phyloP scores from a whole-genome alignment of 1,284 basidiomycete species.

The Ceratorhiza oryzae-sativae region DNA sequence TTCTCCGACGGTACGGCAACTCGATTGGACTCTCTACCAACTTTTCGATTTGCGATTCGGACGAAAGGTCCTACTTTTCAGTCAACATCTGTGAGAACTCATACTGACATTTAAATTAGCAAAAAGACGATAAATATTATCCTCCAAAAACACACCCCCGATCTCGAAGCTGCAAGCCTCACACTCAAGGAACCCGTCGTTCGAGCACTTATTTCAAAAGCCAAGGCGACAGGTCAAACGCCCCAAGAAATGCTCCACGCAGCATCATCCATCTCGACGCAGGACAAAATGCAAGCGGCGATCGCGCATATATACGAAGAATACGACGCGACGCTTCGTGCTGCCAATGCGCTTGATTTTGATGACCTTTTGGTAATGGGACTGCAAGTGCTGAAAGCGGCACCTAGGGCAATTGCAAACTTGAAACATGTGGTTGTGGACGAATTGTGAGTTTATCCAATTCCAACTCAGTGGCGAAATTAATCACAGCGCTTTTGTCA shows the following conservation, averaged over 20 bases:
- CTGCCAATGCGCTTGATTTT: slow-evolving; percentile 83
- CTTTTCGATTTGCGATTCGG: slow-evolving; percentile 84
- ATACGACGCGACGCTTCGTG: slow-evolving; percentile 70
- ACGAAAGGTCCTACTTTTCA: slow-evolving; percentile 67
- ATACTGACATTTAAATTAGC: slow-evolving; percentile 52
- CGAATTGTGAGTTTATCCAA: slow-evolving; percentile 70
- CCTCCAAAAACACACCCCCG: slow-evolving; percentile 57
- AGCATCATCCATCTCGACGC: slow-evolving; percentile 37
- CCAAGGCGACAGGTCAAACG: slow-evolving; percentile 75
- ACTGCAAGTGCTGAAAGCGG: slow-evolving; percentile 69
- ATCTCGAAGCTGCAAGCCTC: slow-evolving; percentile 59
- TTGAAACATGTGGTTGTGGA: slow-evolving; percentile 86
- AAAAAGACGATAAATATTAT: slow-evolving; percentile 74
- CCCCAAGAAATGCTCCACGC: slow-evolving; percentile 58
- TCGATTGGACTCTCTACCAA: slow-evolving; percentile 71
- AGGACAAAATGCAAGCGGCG: slow-evolving; percentile 38
- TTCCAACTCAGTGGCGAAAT: slow-evolving; percentile 6
- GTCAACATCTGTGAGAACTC: background rate
- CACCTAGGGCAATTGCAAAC: slow-evolving; percentile 64
- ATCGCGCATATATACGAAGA: slow-evolving; percentile 66
- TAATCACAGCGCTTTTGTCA: slow-evolving; percentile 46
- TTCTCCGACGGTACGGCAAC: slow-evolving; percentile 71
- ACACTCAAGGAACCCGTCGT: slow-evolving; percentile 67
- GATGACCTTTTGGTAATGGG: slow-evolving; percentile 86
- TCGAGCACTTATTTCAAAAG: slow-evolving; percentile 75